Evolutionary conservation across 139 green algal species (phyloP), one percentile per base, ranked within the genome.

Genomic region (Tetradesmus lagerheimii): DNA sequence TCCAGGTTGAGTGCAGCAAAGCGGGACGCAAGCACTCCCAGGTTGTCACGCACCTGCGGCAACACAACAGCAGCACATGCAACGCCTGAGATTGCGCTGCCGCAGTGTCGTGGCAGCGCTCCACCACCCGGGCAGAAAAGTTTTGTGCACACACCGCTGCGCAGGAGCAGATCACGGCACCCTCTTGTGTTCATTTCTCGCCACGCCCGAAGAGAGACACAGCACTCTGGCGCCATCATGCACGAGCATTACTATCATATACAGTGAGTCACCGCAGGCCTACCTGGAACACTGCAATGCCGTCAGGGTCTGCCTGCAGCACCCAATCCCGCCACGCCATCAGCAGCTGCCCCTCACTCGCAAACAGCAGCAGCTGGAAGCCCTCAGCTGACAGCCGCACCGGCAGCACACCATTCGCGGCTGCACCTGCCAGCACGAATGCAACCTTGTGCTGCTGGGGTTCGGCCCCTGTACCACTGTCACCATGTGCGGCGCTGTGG

Each of bases 231-330:
- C n/a, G n/a, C 43, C 43, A 50, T 50, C 43, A 50, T n/a, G n/a
- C 43, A 50, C 5, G 43, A 14, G 43, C 43, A 50, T 50, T n/a
- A n/a, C n/a, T n/a, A n/a, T n/a, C n/a, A n/a, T n/a, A n/a, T n/a
- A n/a, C 31, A 43, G 74, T 29, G 74, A 1, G 25, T 4, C 31
- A 45, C 2, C 1, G 31, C 64, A 41, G n/a, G 27, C 76, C 2
- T 41, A 95, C 95, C 95, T 98, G 93, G 80, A 96, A 98, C 0
- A 94, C 67, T 23, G 83, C 88, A 29, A 98, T 41, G 43, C 91
- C 91, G 67, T 98, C 96, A 0, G 96, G 95, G 74, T 98, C 95
- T 0, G 31, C 47, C 0, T 74, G 14, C 37, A 87, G 15, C n/a
- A 97, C 23, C 80, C 80, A 96, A 0, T 89, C 43, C 39, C 81